Evolutionary conservation across 2,329 filamentous ascomycete species (phyloP).

Genomic region (Aspergillus clavatus): DNA sequence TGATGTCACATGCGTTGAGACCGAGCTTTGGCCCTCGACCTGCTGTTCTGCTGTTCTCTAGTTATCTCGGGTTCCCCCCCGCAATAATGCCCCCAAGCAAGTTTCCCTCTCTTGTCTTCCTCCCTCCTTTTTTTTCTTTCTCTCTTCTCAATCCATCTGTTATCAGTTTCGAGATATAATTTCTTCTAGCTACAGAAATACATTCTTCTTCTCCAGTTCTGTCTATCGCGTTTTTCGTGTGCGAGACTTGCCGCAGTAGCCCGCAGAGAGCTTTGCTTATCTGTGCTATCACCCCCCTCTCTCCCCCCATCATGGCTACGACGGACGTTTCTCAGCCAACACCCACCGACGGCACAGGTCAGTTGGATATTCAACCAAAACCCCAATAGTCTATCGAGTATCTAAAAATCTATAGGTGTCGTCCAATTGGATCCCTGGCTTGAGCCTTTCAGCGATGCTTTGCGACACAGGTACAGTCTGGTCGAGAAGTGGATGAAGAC

Average conservation of each 20-base stretch:
- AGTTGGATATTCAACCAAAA: constrained; percentile 8
- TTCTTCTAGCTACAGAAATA: no score
- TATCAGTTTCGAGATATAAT: no score
- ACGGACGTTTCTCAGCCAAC: constrained; percentile 6
- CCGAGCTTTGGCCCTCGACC: constrained; percentile 5
- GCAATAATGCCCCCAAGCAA: background rate
- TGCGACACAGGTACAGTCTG: constrained; percentile 72
- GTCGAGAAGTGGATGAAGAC: constrained; percentile 81
- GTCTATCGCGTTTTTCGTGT: background rate
- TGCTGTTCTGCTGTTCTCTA: constrained; percentile 7
- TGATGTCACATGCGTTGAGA: constrained; percentile 14
- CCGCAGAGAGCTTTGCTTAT: background rate
- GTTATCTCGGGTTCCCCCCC: background rate
- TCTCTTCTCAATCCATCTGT: background rate
- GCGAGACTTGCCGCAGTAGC: background rate
- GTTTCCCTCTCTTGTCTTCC: background rate
- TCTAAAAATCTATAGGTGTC: constrained; percentile 58
- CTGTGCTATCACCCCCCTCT: background rate
- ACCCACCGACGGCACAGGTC: constrained; percentile 28
- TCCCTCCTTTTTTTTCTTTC: background rate
- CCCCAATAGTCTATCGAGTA: background rate
- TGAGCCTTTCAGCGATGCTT: constrained; percentile 70
- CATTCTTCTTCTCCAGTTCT: background rate
- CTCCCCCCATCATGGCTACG: constrained; percentile 17
- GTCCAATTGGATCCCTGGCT: constrained; percentile 85